phyloP scores from a whole-genome alignment of 2,329 filamentous ascomycete species.

The Ceratocystis cacaofunesta region DNA sequence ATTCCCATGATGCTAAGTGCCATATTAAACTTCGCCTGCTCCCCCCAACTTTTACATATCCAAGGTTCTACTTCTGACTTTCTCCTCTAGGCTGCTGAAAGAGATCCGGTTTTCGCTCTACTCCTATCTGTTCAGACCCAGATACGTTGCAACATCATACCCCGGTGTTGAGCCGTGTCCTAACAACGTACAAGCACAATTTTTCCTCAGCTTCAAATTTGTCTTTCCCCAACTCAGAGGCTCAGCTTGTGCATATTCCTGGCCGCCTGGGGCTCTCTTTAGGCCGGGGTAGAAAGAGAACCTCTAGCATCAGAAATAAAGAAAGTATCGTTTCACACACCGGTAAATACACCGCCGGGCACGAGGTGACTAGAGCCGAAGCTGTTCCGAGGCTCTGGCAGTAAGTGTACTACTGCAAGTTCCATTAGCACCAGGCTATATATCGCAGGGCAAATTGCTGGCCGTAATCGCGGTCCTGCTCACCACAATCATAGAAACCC shows the following conservation, averaged over 20 bases:
- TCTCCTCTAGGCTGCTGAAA: not conserved
- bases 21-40: not conserved
- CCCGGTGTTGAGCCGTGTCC: not conserved
- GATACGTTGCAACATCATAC: not conserved
- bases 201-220: not conserved
- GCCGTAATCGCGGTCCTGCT: not conserved
- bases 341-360: not conserved
- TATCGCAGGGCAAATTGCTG: not conserved
- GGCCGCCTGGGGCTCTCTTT: not conserved
- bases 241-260: not conserved
- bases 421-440: not conserved
- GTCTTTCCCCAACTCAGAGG: not conserved
- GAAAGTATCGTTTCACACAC: not conserved
- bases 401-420: not conserved
- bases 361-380: not conserved
- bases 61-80: not conserved
- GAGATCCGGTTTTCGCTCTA: not conserved
- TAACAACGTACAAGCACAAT: not conserved
- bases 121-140: not conserved
- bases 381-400: not conserved
- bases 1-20: not conserved
- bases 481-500: not conserved
- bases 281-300: not conserved
- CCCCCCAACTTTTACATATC: not conserved
- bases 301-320: not conserved